A percentile compares a stretch with the other conserved stretches of the same genome.
Evolutionary conservation across 2,329 filamentous ascomycete genomes (phyloP).

Genomic region (Fusarium sp.): DNA sequence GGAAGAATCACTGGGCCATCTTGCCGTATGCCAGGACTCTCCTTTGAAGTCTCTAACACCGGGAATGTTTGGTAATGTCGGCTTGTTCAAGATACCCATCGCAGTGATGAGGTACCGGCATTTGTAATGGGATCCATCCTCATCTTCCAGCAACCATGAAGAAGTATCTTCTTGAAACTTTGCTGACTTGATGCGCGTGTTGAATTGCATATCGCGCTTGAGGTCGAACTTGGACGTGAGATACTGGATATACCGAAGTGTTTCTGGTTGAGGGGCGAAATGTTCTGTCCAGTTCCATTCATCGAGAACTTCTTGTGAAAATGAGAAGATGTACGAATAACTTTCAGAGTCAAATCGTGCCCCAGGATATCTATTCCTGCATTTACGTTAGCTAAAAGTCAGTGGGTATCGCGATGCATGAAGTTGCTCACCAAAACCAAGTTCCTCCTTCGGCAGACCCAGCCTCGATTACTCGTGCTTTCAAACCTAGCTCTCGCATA

Average conservation of each 20-base stretch:
- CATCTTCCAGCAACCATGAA: slow-evolving; percentile 19
- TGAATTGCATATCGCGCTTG: slow-evolving; percentile 56
- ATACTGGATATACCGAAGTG: slow-evolving; percentile 57
- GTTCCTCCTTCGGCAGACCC: slow-evolving; percentile 57
- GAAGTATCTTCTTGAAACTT: slow-evolving; percentile 48
- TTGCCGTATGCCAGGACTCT: slow-evolving; percentile 30
- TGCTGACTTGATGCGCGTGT: slow-evolving; percentile 53
- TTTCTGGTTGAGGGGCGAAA: slow-evolving; percentile 51
- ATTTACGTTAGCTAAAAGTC: not conserved
- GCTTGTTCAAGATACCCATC: slow-evolving; percentile 33
- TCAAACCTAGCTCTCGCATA: slow-evolving; percentile 52
- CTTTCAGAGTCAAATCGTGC: slow-evolving; percentile 52
- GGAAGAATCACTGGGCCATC: slow-evolving; percentile 20
- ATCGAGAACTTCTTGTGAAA: slow-evolving; percentile 49
- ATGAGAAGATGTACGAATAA: slow-evolving; percentile 34
- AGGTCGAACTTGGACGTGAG: slow-evolving; percentile 55
- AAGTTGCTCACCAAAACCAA: slow-evolving; percentile 54
- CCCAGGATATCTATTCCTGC: slow-evolving; percentile 54
- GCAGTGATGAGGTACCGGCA: slow-evolving; percentile 31
- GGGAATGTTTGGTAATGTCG: slow-evolving; percentile 12
- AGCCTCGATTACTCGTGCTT: slow-evolving; percentile 54
- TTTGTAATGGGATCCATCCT: slow-evolving; percentile 2
- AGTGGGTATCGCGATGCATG: not conserved
- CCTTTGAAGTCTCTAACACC: slow-evolving; percentile 27
- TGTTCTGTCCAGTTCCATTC: slow-evolving; percentile 55